phyloP scores from a whole-genome alignment of 805 yeast genomes.

The Candida hungchunana region DNA sequence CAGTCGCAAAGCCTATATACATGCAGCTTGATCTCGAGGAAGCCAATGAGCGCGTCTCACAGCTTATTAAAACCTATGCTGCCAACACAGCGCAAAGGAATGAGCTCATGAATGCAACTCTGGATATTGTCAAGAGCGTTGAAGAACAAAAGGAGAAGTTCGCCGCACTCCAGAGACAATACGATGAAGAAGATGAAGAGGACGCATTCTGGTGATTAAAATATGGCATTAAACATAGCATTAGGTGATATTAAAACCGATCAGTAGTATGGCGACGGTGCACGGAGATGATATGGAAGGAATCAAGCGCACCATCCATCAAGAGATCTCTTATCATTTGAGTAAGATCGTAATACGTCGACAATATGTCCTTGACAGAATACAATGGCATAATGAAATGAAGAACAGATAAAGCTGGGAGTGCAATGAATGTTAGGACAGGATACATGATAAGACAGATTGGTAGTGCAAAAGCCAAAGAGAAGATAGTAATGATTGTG shows the following conservation, averaged over 20 bases:
- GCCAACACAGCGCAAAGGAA: conserved; percentile 4
- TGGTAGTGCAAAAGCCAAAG: no score
- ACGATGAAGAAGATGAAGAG: conserved; percentile 30
- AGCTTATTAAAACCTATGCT: conserved; percentile 7
- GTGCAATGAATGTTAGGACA: background rate
- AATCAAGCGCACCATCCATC: background rate
- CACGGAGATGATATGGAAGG: no score
- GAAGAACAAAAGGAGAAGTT: conserved; percentile 14
- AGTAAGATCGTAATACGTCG: background rate
- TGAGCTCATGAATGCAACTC: conserved; percentile 1
- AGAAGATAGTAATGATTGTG: no score
- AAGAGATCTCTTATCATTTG: background rate
- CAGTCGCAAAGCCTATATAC: conserved; percentile 7
- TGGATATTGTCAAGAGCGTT: conserved; percentile 2
- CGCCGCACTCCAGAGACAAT: conserved; percentile 24
- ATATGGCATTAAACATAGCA: background rate
- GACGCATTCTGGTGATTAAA: conserved; percentile 25
- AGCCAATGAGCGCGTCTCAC: conserved; percentile 6
- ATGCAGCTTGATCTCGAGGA: conserved; percentile 4
- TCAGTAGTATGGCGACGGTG: background rate
- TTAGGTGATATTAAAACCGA: background rate
- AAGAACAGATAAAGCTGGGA: background rate
- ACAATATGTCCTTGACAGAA: background rate
- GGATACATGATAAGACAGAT: no score
- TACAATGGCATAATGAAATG: no score